phyloP scores from a whole-genome alignment of 257 asterid genomes.

The Avicennia marina region DNA sequence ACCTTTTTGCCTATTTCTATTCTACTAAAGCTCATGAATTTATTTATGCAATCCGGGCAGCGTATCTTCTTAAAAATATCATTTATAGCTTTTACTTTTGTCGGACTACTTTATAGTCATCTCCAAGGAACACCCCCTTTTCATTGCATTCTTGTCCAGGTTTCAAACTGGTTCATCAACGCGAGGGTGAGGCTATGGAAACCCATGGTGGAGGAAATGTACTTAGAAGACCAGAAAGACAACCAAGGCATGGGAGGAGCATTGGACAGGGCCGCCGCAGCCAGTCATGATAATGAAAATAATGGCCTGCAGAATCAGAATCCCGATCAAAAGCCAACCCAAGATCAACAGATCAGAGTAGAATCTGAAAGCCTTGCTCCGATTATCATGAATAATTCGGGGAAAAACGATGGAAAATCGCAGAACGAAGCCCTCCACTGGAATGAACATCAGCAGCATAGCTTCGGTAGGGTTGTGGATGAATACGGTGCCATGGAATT shows the following conservation, averaged over 20 bases:
- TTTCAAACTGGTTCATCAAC: constrained; percentile 93
- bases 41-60: too few relatives aligned
- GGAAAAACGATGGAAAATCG: constrained; percentile 27
- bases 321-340: constrained; percentile 64
- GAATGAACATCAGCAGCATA: too few relatives aligned
- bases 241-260: constrained; percentile 19
- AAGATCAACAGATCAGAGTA: constrained; percentile 44
- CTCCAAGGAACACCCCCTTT: neutral
- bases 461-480: neutral
- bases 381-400: constrained; percentile 30
- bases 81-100: too few relatives aligned
- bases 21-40: too few relatives aligned
- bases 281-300: too few relatives aligned
- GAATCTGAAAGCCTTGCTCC: constrained; percentile 82
- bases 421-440: too few relatives aligned
- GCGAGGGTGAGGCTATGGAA: constrained; percentile 97
- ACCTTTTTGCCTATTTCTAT: constrained; percentile 14
- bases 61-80: too few relatives aligned
- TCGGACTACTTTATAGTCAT: constrained; percentile 20
- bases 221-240: constrained; percentile 70
- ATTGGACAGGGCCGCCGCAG: neutral
- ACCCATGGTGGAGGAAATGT: constrained; percentile 99
- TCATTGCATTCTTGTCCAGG: constrained; percentile 31
- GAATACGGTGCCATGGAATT: constrained; percentile 42
- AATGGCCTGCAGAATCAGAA: neutral